A percentile compares a stretch with the other conserved stretches of the same genome.
These are phyloP conservation scores for Aquilaria agallochum DNA, from an alignment of 441 rosid genomes.

Conservation along the genomic window DNA sequence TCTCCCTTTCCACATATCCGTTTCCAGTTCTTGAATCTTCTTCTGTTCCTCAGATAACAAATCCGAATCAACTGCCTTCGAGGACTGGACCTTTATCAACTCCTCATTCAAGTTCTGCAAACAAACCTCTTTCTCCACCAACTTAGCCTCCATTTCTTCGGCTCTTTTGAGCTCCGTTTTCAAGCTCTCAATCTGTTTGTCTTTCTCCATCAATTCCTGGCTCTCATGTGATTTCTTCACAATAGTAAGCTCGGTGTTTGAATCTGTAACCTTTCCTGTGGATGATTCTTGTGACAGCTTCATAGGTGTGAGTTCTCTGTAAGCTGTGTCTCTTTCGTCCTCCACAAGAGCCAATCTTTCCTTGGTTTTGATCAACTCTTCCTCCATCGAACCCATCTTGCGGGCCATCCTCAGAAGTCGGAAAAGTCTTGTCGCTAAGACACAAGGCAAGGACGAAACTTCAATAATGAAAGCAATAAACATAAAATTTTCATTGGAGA, in stretches of 20 bases:
- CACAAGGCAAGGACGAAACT: background rate
- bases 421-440: slow-evolving; percentile 5
- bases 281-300: slow-evolving; percentile 31
- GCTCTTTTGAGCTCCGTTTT: slow-evolving; percentile 26
- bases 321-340: slow-evolving; percentile 32
- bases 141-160: slow-evolving; percentile 21
- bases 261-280: slow-evolving; percentile 41
- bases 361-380: slow-evolving; percentile 17
- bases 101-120: slow-evolving; percentile 21
- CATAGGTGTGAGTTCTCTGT: slow-evolving; percentile 26
- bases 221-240: slow-evolving; percentile 30
- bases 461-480: background rate
- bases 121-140: slow-evolving; percentile 17
- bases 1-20: slow-evolving; percentile 26
- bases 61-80: slow-evolving; percentile 8
- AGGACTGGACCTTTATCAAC: slow-evolving; percentile 3
- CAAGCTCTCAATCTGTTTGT: slow-evolving; percentile 30
- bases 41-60: slow-evolving; percentile 16
- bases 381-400: slow-evolving; percentile 23
- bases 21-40: slow-evolving; percentile 33
- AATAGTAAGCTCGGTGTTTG: slow-evolving; percentile 41
- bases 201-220: slow-evolving; percentile 38
- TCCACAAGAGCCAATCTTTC: slow-evolving; percentile 21
- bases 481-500: background rate
- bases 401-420: slow-evolving; percentile 28